A percentile compares a stretch with the other conserved stretches of the same genome.
Conservation (phyloP, 208 protist genomes). For the Leishmania braziliensis region DNA sequence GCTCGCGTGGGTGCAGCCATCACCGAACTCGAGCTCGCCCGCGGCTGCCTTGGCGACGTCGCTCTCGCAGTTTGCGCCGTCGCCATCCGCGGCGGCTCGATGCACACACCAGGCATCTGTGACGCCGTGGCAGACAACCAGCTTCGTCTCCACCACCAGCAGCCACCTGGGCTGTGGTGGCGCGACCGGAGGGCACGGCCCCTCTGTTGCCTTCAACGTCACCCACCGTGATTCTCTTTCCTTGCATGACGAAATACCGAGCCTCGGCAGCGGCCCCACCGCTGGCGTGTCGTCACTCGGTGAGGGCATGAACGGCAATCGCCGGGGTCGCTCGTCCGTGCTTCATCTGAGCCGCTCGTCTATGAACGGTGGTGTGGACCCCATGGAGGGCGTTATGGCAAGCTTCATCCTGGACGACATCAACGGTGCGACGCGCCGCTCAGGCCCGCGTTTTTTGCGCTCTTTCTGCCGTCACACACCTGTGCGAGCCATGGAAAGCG, state of each 20-base stretch:
- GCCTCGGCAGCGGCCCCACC: slow-evolving; percentile 19
- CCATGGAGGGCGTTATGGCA: slow-evolving; percentile 30
- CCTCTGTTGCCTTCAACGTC: not conserved
- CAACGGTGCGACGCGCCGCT: slow-evolving; percentile 1
- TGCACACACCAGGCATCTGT: not conserved
- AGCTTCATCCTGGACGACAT: slow-evolving; percentile 33
- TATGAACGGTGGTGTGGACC: slow-evolving; percentile 30
- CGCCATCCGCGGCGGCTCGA: not conserved
- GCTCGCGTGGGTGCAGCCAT: not conserved
- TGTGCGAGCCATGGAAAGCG: slow-evolving; percentile 34
- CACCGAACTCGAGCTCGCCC: not conserved
- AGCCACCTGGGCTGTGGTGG: slow-evolving; percentile 14
- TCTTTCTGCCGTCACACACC: slow-evolving; percentile 43
- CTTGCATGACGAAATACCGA: slow-evolving; percentile 26
- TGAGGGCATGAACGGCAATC: slow-evolving; percentile 1
- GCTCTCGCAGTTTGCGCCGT: slow-evolving; percentile 4
- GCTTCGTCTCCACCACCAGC: slow-evolving; percentile 26
- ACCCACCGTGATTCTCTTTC: slow-evolving; percentile 12
- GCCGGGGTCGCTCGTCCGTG: slow-evolving; percentile 22
- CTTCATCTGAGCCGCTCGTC: slow-evolving; percentile 36
- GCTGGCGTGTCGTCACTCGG: slow-evolving; percentile 17
- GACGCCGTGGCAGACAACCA: slow-evolving; percentile 8
- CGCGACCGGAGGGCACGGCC: not conserved
- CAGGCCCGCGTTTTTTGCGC: slow-evolving; percentile 51
- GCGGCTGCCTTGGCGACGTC: not conserved